Evolutionary conservation across 2,329 filamentous ascomycete species (phyloP).

Genomic region (Pseudocercospora fijiensis): DNA sequence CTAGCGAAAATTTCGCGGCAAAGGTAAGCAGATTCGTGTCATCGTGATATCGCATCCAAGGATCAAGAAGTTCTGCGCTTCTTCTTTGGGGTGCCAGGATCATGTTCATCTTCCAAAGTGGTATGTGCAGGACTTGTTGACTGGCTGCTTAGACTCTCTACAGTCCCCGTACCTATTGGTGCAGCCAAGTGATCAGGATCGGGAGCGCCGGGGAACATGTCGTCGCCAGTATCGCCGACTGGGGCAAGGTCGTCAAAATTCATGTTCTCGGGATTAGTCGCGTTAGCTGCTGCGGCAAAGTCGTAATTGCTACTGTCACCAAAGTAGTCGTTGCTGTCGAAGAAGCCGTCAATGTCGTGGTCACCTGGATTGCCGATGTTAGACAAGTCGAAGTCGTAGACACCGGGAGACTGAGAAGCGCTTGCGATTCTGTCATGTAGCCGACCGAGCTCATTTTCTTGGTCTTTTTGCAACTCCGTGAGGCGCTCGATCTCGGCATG

Average conservation of each 20-base stretch:
- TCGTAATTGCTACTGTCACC: slow-evolving; percentile 28
- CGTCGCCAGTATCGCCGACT: slow-evolving; percentile 15
- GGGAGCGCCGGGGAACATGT: slow-evolving; percentile 13
- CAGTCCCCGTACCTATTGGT: slow-evolving; percentile 29
- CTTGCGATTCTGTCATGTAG: slow-evolving; percentile 6
- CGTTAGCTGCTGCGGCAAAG: slow-evolving; percentile 27
- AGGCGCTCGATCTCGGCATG: slow-evolving; percentile 76
- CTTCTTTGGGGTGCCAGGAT: slow-evolving; percentile 32
- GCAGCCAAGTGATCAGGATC: slow-evolving; percentile 15
- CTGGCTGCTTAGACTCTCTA: slow-evolving; percentile 46
- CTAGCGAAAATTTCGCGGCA: not conserved
- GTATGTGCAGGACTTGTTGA: slow-evolving; percentile 39
- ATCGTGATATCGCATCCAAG: not conserved
- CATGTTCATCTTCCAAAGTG: slow-evolving; percentile 16
- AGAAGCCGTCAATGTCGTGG: slow-evolving; percentile 12
- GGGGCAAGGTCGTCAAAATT: slow-evolving; percentile 11
- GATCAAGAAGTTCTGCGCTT: slow-evolving; percentile 21
- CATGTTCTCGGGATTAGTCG: slow-evolving; percentile 16
- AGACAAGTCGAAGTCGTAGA: slow-evolving; percentile 8
- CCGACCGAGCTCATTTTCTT: slow-evolving; percentile 51
- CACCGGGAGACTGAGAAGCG: slow-evolving; percentile 3
- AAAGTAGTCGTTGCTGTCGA: slow-evolving; percentile 14
- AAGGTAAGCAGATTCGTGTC: slow-evolving; percentile 6
- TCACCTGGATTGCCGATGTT: slow-evolving; percentile 10
- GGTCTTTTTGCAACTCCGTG: slow-evolving; percentile 73